Base-by-base conservation (phyloP, 2,329 filamentous ascomycete species). In the Malbranchea zuffiana region DNA sequence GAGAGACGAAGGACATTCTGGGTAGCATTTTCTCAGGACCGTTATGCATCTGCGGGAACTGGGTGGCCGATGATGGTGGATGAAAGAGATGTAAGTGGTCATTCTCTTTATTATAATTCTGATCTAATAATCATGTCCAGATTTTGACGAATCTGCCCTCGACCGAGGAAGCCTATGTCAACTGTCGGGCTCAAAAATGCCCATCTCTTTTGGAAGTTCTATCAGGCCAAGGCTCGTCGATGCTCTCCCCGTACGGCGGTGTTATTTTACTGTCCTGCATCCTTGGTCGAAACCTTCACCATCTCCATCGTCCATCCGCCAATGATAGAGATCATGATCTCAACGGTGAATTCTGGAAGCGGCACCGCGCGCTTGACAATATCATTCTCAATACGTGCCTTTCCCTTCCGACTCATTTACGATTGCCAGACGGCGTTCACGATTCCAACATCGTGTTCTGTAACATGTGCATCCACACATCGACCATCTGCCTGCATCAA, bases 391-490 rank as follows among this genome's bases (percentile, higher is more conserved):
- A 90, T 54, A 92, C 82, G 0, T 80, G 83, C 0, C 71, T 96
- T 12, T 80, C 79, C 26, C 67, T 96, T n/a, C 88, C 90, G 0
- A 70, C 74, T 21, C 71, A 82, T 46, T 69, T 96, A 20, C 84
- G 88, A 47, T 66, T 96, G 20, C 86, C 90, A 0, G 63, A 65
- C 11, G 85, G 84, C 0, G 63, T 94, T 21, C 65, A 69, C 11
- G 81, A 87, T 51, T 73, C 86, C 3, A 96, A 95, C 46, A 77
- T 88, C 37, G 77, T 96, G 3, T 96, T 95, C 56, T 77, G 82
- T 40, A 96, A 96, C 51, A 94, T 98, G 85, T 86, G 83, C 54
- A 85, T 98, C 20, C 87, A 96, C 56, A 94, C 90, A 0, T 93
- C 87, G 1, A 86, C 85, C 1, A 96, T 98, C 37, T 96, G 88